Percentiles rank a stretch among this genome's conserved stretches.
Evolutionary conservation across 73 alveolate genomes (phyloP).

Genomic region (Symbiodinium natans): DNA sequence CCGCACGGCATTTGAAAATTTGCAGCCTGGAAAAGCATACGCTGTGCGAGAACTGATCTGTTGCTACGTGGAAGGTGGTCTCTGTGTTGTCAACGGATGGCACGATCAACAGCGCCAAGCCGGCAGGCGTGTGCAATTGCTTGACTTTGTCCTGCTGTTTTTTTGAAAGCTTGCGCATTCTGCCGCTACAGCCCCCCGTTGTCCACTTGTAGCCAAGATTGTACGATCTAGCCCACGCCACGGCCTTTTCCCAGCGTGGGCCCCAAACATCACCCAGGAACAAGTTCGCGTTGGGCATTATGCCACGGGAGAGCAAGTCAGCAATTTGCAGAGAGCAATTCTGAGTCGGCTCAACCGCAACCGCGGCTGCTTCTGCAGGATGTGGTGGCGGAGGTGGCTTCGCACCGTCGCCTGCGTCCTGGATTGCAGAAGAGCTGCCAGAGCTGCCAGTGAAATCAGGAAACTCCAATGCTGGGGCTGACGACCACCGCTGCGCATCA

Average conservation of each 20-base stretch:
- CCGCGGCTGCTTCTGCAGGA: too few relatives aligned
- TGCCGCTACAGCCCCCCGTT: neutral
- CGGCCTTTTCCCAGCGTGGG: too few relatives aligned
- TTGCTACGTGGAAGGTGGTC: neutral
- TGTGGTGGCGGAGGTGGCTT: too few relatives aligned
- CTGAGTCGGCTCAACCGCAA: too few relatives aligned
- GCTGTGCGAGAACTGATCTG: neutral
- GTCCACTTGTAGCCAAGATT: neutral
- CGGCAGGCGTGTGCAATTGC: neutral
- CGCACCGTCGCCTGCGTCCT: too few relatives aligned
- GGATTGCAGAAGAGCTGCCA: too few relatives aligned
- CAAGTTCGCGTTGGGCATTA: too few relatives aligned
- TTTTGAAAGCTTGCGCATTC: neutral
- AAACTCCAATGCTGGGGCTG: neutral
- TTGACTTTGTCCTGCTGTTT: neutral
- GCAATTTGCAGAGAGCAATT: too few relatives aligned
- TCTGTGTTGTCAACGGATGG: neutral
- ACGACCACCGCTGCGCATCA: neutral
- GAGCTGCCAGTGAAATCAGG: neutral
- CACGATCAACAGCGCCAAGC: neutral
- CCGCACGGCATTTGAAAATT: neutral
- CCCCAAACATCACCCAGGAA: too few relatives aligned
- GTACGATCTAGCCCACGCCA: constrained; percentile 5
- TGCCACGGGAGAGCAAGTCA: too few relatives aligned
- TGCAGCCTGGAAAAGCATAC: neutral